Base-by-base conservation (phyloP, 306 rosid species). In the Trifolium fragiferum region DNA sequence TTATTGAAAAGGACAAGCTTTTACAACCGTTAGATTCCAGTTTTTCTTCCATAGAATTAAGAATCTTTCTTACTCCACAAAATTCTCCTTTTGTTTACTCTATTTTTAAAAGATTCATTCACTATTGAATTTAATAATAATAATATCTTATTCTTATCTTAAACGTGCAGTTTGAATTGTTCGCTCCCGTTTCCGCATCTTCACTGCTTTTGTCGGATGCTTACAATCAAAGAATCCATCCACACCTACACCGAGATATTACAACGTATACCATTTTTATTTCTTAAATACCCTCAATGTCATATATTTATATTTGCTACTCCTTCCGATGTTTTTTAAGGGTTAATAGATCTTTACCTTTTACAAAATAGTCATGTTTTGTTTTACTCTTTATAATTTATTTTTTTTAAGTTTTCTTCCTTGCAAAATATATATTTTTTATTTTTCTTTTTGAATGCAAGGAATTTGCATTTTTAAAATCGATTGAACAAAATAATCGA, bases 141-240 rank as follows among this genome's bases (percentile, higher is more conserved):
- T 74, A 51, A 41, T 79, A 70, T 75, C 65, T 79, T 82, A 80
- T 78, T 84, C 78, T 64, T 72, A 74, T 73, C 75, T 82, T 82
- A 33, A 80, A 76, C 83, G 73, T 53, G 84, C 60, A 35, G 82
- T 80, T 74, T 82, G 83, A 86, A 66, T 84, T 77, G 88, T 83
- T 88, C 87, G 82, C 89, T 80, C 86, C 70, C 43, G 54, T 75
- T 82, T 86, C 81, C 86, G 88, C 88, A 84, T 86, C 87, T 75
- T 87, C 87, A 79, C 77, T 88, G 76, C 85, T 72, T 78, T 80
- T 90, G 93, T 86, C 90, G 89, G 89, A 83, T 86, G 86, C 93
- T 80, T 88, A 61, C 77, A 57, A 77, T 75, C 80, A 76, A 81
- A 85, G 91, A 90, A 86, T 86, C 88, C 80, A 63, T 53, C 37